Percentiles rank a stretch among this genome's conserved stretches.
phyloP scores from a whole-genome alignment of 164 flowering plant species.

The Saururus chinensis region DNA sequence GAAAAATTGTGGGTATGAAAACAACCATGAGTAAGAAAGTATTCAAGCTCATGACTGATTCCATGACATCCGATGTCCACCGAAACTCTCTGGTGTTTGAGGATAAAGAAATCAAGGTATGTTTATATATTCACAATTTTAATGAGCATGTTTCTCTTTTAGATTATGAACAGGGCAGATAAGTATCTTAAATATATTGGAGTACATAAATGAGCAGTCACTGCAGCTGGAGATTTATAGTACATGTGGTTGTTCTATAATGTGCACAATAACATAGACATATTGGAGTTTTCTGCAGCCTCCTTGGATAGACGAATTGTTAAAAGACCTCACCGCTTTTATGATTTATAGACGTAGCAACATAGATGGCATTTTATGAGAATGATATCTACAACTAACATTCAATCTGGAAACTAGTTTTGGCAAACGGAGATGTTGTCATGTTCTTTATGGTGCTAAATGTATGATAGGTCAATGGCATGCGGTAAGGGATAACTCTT shows the following conservation, averaged over 20 bases:
- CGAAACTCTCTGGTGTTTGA: conserved; percentile 48
- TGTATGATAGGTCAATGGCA: too few relatives aligned
- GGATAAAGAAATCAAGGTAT: conserved; percentile 72
- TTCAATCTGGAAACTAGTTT: too few relatives aligned
- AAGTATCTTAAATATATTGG: neutral
- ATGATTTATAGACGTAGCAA: too few relatives aligned
- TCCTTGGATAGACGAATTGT: too few relatives aligned
- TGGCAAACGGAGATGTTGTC: too few relatives aligned
- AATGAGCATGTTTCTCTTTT: neutral
- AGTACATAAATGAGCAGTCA: neutral
- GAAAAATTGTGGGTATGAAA: conserved; percentile 74
- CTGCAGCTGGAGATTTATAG: neutral
- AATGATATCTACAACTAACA: too few relatives aligned
- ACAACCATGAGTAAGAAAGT: conserved; percentile 73
- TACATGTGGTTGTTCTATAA: neutral
- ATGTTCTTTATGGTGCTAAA: too few relatives aligned
- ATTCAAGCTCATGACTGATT: conserved; percentile 67
- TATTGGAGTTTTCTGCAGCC: too few relatives aligned
- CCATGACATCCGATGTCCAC: conserved; percentile 57
- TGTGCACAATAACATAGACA: too few relatives aligned
- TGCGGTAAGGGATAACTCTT: too few relatives aligned
- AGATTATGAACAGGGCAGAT: neutral
- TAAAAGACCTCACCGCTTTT: too few relatives aligned
- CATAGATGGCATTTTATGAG: too few relatives aligned
- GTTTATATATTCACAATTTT: neutral